Base-by-base conservation (phyloP, 371 early-diverging fungal genomes). In the Parasitella parasitica region DNA sequence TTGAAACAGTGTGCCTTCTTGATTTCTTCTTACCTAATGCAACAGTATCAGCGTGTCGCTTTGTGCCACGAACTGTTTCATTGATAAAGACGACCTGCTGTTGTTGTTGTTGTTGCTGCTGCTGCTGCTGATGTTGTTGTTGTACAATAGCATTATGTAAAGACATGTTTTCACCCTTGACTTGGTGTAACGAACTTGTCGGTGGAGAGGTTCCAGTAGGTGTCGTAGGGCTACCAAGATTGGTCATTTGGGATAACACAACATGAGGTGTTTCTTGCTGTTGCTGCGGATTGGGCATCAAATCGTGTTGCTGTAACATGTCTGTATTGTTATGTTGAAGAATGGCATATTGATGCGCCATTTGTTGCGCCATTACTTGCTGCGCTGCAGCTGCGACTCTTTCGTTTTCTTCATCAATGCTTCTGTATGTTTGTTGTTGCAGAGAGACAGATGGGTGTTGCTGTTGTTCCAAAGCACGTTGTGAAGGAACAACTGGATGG, bases 401-500 rank as follows among this genome's bases (percentile, higher is more conserved):
- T 30, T 65, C 62, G 12, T 65, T 35, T 35, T 64, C 62, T 37
- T 69, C 66, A 32, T 59, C 57, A 50, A 59, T 32, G 1, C 35
- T 28, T 34, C 46, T 16, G 28, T 56, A 57, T 18, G 13, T n/a
- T 28, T 48, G 63, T 39, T 46, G 32, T 22, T 32, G 50, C 28
- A 46, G 61, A 12, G 41, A 11, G 16, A 43, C 22, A 22, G 43
- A 22, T 3, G 20, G 7, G 2, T 39, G 39, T 43, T 43, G 43
- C 22, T 43, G 22, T 43, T 43, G 57, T 2, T 37, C 54, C 16
- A 57, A 39, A 4, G 61, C 46, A 24, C 55, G 54, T 22, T 63
- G 67, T 4, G 70, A 69, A 24, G 70, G 66, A n/a, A 69, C 66
- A 30, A 69, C 58, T 0, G 61, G 70, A 26, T 65, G 69, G n/a